A percentile compares a stretch with the other conserved stretches of the same genome.
Conservation (phyloP, 495 filamentous ascomycete species). For the Xylaria curta region DNA sequence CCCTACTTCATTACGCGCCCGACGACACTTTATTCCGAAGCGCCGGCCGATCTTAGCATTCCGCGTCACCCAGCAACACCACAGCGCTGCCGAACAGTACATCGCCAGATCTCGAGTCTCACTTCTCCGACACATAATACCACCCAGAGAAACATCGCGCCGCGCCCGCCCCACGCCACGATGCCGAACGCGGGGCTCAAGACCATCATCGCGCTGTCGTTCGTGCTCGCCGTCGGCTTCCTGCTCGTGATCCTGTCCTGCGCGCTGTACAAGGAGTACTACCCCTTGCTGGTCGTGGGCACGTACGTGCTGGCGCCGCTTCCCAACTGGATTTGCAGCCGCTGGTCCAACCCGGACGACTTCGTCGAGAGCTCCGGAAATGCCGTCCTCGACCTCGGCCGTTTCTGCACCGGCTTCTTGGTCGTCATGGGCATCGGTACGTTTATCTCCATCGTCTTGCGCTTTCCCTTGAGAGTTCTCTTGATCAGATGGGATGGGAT, state of each 20-base stretch:
- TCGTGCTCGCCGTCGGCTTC: slow-evolving; percentile 98
- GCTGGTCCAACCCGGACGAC: slow-evolving; percentile 92
- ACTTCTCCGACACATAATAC: background rate
- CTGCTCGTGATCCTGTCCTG: slow-evolving; percentile 98
- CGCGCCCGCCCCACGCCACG: slow-evolving; percentile 40
- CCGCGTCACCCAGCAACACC: background rate
- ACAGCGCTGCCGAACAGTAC: background rate
- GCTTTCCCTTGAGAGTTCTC: background rate
- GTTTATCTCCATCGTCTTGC: slow-evolving; percentile 47
- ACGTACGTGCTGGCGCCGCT: slow-evolving; percentile 94
- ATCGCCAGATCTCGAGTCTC: background rate
- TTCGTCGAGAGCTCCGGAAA: slow-evolving; percentile 86
- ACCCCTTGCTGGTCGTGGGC: slow-evolving; percentile 90
- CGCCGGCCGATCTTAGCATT: background rate
- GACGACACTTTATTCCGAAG: background rate
- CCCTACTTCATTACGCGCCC: background rate
- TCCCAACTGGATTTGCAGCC: slow-evolving; percentile 92
- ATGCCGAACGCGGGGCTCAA: slow-evolving; percentile 90
- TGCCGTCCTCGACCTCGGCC: slow-evolving; percentile 85
- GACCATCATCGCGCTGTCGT: slow-evolving; percentile 98
- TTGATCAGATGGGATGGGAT: background rate
- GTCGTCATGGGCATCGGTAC: slow-evolving; percentile 98
- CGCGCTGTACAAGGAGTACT: slow-evolving; percentile 91
- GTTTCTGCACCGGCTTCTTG: slow-evolving; percentile 93
- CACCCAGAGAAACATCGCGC: background rate